Conservation (phyloP, 768 basidiomycete species). For the Trametes villosa region DNA sequence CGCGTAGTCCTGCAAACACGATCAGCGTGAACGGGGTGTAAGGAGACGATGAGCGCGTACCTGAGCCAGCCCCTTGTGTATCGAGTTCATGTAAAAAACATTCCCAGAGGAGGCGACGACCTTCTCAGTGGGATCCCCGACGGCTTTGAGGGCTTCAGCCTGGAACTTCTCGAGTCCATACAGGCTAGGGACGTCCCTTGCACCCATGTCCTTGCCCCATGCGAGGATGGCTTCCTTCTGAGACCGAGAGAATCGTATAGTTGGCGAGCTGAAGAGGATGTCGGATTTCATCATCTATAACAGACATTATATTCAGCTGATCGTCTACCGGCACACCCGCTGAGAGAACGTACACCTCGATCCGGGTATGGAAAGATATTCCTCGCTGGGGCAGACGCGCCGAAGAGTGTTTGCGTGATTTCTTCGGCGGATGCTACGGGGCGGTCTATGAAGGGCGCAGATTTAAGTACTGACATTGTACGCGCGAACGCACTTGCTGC, state of each 20-base stretch:
- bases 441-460: too few relatives aligned
- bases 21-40: too few relatives aligned
- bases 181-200: neutral
- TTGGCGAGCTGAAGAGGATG: neutral
- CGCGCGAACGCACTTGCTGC: too few relatives aligned
- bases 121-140: neutral
- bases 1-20: slow-evolving; percentile 2
- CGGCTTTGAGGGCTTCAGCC: neutral
- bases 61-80: neutral
- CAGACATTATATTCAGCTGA: too few relatives aligned
- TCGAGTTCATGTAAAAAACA: neutral
- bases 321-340: too few relatives aligned
- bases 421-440: too few relatives aligned
- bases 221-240: neutral
- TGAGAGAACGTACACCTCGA: too few relatives aligned
- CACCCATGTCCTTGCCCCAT: neutral
- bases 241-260: neutral
- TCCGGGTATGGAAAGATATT: too few relatives aligned
- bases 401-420: too few relatives aligned
- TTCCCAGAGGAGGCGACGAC: neutral
- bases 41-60: neutral
- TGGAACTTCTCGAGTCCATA: neutral
- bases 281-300: too few relatives aligned
- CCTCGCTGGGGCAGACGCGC: too few relatives aligned
- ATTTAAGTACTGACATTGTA: too few relatives aligned